Evolutionary conservation across 2,329 filamentous ascomycete species (phyloP).

Genomic region (Diaporthe citrichinensis): DNA sequence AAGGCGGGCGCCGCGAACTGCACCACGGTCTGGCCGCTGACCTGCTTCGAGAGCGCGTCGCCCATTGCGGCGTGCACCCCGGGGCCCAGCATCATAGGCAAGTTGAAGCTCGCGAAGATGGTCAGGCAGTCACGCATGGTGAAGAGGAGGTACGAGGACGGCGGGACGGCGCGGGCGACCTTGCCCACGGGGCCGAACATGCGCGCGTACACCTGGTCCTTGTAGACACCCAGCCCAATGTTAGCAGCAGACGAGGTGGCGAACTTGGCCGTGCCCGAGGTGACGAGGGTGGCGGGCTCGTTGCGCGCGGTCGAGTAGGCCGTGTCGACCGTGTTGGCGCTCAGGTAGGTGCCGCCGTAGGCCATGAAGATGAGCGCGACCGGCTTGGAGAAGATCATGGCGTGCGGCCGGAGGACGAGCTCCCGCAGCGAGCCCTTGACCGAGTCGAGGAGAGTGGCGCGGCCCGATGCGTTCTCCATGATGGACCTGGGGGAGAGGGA

Average conservation of each 20-base stretch:
- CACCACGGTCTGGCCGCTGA: conserved; percentile 74
- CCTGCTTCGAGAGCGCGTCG: conserved; percentile 63
- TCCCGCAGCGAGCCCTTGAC: conserved; percentile 70
- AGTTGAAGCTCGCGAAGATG: conserved; percentile 92
- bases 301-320: conserved; percentile 74
- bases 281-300: conserved; percentile 72
- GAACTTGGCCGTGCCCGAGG: conserved; percentile 85
- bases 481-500: conserved; percentile 68
- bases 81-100: conserved; percentile 84
- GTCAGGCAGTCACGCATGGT: conserved; percentile 87
- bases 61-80: conserved; percentile 69
- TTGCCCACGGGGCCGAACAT: conserved; percentile 78
- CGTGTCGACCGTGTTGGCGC: conserved; percentile 91
- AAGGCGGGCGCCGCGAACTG: conserved; percentile 86
- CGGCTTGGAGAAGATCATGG: conserved; percentile 74
- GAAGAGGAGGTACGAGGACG: conserved; percentile 83
- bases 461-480: conserved; percentile 85
- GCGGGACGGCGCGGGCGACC: conserved; percentile 71
- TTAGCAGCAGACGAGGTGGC: conserved; percentile 85
- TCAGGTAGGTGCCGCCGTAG: conserved; percentile 91
- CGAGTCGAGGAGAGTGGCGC: conserved; percentile 70
- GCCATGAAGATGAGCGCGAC: conserved; percentile 79
- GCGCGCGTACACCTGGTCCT: conserved; percentile 87
- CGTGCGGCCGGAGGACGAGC: conserved; percentile 72
- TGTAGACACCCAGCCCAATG: conserved; percentile 88